Base-by-base conservation (phyloP, 2,329 filamentous ascomycete genomes). In the Lachnum nothofagi region DNA sequence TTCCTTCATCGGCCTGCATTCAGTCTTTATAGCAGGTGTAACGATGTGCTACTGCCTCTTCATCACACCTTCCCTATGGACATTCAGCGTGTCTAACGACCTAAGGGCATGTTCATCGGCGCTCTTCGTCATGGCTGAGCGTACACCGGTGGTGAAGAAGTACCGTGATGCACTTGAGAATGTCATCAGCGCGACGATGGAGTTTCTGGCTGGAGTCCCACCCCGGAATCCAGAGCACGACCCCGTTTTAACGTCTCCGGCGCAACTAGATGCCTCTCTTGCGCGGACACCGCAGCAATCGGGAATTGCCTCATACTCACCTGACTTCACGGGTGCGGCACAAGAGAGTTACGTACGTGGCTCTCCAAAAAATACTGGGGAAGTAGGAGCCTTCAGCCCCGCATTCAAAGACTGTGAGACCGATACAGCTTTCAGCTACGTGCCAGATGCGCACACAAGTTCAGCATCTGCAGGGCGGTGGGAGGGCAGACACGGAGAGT, bases 121-220 rank as follows among this genome's bases (percentile, higher is more conserved):
- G 0, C 61, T 73, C 2, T 72, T 72, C 41, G 69, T 72, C n/a
- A 72, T 72, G 68, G 68, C 68, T 4, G 70, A 73, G 51, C 66
- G 69, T 40, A 70, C 70, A 8, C 60, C 64, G 7, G 71, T 68
- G 59, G 69, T 72, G 1, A 72, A 68, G 48, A 68, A 67, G 50
- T 71, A 71, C 54, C 66, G 69, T 16, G 68, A 72, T 31, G 67
- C 69, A 3, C 68, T 72, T 40, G 69, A 72, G 43, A 54, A 68
- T 3, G 63, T 72, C 3, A 68, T 70, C 22, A 66, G 68, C 44
- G 67, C 68, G 1, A 65, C 68, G 0, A 71, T 71, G 68, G 68
- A 72, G 25, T 60, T 60, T 48, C 53, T 62, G 25, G 54, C 57
- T 16, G 42, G 48, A 20, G 34, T 42, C 23, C 35, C 54, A 23